Evolutionary conservation across 78 protist genomes (phyloP), one percentile per base, ranked within the genome.

Genomic region (Capsaspora owczarzaki): DNA sequence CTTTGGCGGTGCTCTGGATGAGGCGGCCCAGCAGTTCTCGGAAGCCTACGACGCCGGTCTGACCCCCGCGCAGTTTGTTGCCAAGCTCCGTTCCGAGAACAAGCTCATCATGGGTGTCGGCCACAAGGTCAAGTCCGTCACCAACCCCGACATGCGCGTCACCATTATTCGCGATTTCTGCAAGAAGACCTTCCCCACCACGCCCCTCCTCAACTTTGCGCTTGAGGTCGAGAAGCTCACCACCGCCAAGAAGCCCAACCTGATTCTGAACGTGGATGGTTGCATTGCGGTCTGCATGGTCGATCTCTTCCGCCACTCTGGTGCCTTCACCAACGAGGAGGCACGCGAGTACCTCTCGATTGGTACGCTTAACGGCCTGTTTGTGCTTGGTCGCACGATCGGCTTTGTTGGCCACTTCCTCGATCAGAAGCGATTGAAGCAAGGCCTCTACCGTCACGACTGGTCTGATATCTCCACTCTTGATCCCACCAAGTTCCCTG

Each of bases 261-360:
- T 95, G 41, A 91, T 95, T 76, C 88, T 95, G 66, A 95, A 95
- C 82, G 97, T 95, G 27, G 98, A 95, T 74, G 98, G 98, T 53
- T 61, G 76, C 78, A 86, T 95, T 33, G 96, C 89, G 51, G 86
- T 82, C n/a, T 61, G 80, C 27, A 92, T 95, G 53, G 89, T 93
- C 40, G 98, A 95, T 61, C 82, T 94, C n/a, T 47, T 93, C 69
- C 86, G 89, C 69, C 38, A 71, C 23, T 91, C 92, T 63, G 93
- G 89, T 29, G 69, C 79, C 40, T 95, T 95, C 89, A 91, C 93
- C 23, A 46, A 76, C 38, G 94, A 91, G 47, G 98, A 95, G 87
- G 93, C 89, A 35, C 88, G 91, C 92, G 95, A 51, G 78, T 77
- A 77, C 78, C 27, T 74, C 51, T 20, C 74, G 74, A 63, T 82